These are phyloP conservation scores for Talaromyces islandicus DNA, from an alignment of 2,329 filamentous ascomycete species.

Conservation along the genomic window DNA sequence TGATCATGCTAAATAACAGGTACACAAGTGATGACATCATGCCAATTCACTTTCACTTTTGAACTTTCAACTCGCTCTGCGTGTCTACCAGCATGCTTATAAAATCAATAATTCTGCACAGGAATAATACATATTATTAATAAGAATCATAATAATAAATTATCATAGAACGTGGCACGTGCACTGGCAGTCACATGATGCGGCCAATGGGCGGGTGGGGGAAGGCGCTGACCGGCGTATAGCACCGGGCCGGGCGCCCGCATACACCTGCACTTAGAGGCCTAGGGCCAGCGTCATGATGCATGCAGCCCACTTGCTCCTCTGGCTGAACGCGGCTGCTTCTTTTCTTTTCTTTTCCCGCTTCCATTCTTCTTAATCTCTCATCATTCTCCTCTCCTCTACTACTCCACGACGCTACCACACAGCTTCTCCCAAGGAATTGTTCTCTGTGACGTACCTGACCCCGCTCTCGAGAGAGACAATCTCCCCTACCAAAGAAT, in stretches of 20 bases:
- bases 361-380: conserved; percentile 4
- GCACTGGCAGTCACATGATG: not conserved
- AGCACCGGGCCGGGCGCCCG: conserved; percentile 9
- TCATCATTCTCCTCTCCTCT: not conserved
- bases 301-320: conserved; percentile 1
- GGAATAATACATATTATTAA: too few species aligned
- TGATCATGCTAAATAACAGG: not conserved
- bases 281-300: conserved; percentile 15
- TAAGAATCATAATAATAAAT: too few species aligned
- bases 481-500: not conserved
- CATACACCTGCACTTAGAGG: conserved; percentile 31
- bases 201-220: not conserved
- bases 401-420: not conserved
- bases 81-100: too few species aligned
- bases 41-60: too few species aligned
- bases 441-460: not conserved
- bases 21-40: not conserved
- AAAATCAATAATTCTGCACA: too few species aligned
- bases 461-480: not conserved
- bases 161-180: too few species aligned
- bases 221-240: not conserved
- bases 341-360: not conserved
- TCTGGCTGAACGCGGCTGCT: not conserved
- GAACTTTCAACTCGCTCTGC: not conserved
- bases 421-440: not conserved